Evolutionary conservation across 176 grass and related monocot genomes (phyloP), one percentile per base, ranked within the genome.

Genomic region (Tuctoria greenei): DNA sequence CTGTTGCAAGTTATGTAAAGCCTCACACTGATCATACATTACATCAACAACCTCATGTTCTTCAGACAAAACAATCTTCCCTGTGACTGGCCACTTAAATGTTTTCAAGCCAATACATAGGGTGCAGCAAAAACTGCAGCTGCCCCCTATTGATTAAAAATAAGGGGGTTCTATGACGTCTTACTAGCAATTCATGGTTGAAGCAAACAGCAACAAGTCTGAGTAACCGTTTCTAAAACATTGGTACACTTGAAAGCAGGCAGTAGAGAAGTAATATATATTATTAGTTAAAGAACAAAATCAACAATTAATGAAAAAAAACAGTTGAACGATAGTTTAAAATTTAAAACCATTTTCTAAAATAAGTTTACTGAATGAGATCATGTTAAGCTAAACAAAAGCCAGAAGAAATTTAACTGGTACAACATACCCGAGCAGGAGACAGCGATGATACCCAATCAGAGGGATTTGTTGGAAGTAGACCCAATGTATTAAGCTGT

Each of bases 401-500:
- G 27, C 17, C 49, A 45, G 25, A 61, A 69, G 44, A 16, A 66
- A 17, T 64, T 57, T 61, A 67, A 24, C 9, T 60, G 42, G 13
- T 51, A 69, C 24, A 42, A 31, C 81, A 64, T 90, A 93, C 91
- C 80, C 47, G 73, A 76, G 91, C 86, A 84, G 95, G 95, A 58
- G 88, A 70, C n/a, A 98, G 64, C 8, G 91, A 94, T 36, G 88
- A 98, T 17, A 98, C 95, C 91, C 95, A 98, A 63, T 98, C 95
- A 31, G 95, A 98, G 76, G 89, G 81, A 79, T 91, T 93, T 38
- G 95, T 92, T 67, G 95, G 95, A 85, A 98, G 95, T 85, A 98
- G 95, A 79, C 95, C 95, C 86, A 98, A 86, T 1, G 95, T 90
- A 65, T 98, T 98, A 64, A 98, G 91, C 95, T 98, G 69, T 54